Evolutionary conservation across 805 yeast genomes (phyloP), one percentile per base, ranked within the genome.

Genomic region (Metschnikowia koreensis): DNA sequence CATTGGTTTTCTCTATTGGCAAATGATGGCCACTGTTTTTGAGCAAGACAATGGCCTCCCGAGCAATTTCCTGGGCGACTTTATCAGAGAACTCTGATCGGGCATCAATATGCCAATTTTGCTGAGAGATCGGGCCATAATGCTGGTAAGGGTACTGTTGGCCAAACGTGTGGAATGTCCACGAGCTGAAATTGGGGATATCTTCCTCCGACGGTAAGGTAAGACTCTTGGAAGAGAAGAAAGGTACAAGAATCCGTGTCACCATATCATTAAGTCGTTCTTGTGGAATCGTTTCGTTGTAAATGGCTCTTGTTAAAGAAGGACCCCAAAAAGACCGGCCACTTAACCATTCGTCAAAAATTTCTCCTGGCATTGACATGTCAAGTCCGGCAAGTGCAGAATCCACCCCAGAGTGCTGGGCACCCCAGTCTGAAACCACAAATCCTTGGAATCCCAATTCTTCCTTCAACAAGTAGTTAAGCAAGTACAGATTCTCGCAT

Each of bases 341-440:
- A 31, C 77, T 67, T 41, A 74, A 68, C 82, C 82, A 78, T 43
- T 73, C 80, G 51, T 81, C 81, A 55, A 76, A 78, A 1, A 73
- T 65, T 50, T 79, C 82, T 2, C 83, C 82, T 0, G 87, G 87
- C 87, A 83, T 82, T 11, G 80, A 71, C 86, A 84, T 81, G 64
- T 84, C 88, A 36, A 81, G 65, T 2, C 89, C 89, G 1, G 85
- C 75, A 26, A 81, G 65, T 0, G 80, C 83, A 0, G 84, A 74
- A 46, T 74, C 71, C 6, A 82, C 81, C 6, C 87, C 87, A 8
- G 78, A 62, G 56, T 79, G 83, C 53, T 79, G 83, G 6, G 84
- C 87, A n/a, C 81, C 82, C 86, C 87, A 82, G 60, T 83, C 87
- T 28, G 84, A 75, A 51, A 82, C 77, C n/a, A 83, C 83, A 63